A percentile compares a stretch with the other conserved stretches of the same genome.
Evolutionary conservation across 2,329 filamentous ascomycete species (phyloP).

Genomic region (Phaeophleospora eucalypticola): DNA sequence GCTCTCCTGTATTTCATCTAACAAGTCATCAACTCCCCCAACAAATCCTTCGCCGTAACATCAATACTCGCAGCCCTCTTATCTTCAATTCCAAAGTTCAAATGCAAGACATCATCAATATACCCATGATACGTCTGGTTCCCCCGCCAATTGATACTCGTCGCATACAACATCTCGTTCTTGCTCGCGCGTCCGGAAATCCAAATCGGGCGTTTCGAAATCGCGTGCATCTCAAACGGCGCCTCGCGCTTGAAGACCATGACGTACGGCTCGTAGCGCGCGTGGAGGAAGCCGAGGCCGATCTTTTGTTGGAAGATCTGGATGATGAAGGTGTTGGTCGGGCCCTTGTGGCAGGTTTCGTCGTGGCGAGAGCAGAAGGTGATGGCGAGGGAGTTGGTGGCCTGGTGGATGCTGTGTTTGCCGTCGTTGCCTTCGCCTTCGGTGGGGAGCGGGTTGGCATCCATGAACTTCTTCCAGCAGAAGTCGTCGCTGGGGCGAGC

Average conservation of each 20-base stretch:
- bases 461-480: constrained; percentile 8
- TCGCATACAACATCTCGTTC: constrained; percentile 57
- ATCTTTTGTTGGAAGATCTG: constrained; percentile 55
- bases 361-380: constrained; percentile 53
- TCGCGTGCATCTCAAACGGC: constrained; percentile 50
- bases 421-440: not conserved
- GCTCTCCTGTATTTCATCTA: not conserved
- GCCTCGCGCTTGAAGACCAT: constrained; percentile 48
- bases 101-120: constrained; percentile 52
- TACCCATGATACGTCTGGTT: constrained; percentile 53
- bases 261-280: constrained; percentile 54
- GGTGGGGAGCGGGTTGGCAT: constrained; percentile 2
- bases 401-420: constrained; percentile 51
- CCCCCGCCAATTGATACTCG: constrained; percentile 54
- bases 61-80: constrained; percentile 48
- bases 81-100: constrained; percentile 57
- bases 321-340: constrained; percentile 52
- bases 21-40: constrained; percentile 26
- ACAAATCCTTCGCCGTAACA: constrained; percentile 47
- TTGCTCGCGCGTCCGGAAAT: constrained; percentile 47
- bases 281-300: constrained; percentile 44
- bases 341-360: constrained; percentile 40
- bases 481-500: constrained; percentile 21
- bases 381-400: constrained; percentile 55
- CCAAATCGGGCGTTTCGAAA: constrained; percentile 53